Base-by-base conservation (phyloP, 495 filamentous ascomycete genomes). In the Emericellopsis terricola region DNA sequence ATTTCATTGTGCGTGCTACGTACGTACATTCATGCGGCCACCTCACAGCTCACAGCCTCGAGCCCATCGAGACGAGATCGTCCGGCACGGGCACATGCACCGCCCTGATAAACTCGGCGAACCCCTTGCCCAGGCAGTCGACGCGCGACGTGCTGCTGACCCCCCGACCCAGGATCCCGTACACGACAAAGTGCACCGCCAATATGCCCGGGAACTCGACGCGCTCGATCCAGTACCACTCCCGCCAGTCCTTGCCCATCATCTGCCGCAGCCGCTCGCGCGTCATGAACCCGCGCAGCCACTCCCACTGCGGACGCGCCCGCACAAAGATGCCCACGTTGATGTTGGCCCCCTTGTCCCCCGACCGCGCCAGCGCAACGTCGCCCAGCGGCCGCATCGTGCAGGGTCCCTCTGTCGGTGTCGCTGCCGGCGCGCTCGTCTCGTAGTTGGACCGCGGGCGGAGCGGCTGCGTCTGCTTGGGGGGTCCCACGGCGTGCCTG, bases 161-260 rank as follows among this genome's bases (percentile, higher is more conserved):
- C 3, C 68, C 69, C 7, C 67, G 53, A 24, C 68, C 68, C 16
- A 75, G 44, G 18, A 64, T 39, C 34, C 69, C 64, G 31, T 62
- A 58, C 26, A 73, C 59, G 15, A 72, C 46, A 49, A 70, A 72
- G 44, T 72, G 68, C 18, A 72, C 66, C 0, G 53, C 57, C 26
- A 42, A 39, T 15, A 54, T 38, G 16, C 50, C 49, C 1, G 52
- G 52, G 11, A 63, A 46, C 40, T 72, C 68, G 36, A 68, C 69
- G 9, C 32, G 20, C 32, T 34, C 32, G 13, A 34, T 11, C 18
- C 20, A 34, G 14, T 53, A 53, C 41, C 34, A 41, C 2, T 48
- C 44, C 5, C 41, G 46, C 33, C 53, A 61, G 14, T 57, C 51
- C 1, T 56, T 41, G 2, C 57, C 59, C 13, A 68, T 46, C 15